These are phyloP conservation scores for Chloris gayana DNA, from an alignment of 176 grass and related monocot species.

Conservation along the genomic window DNA sequence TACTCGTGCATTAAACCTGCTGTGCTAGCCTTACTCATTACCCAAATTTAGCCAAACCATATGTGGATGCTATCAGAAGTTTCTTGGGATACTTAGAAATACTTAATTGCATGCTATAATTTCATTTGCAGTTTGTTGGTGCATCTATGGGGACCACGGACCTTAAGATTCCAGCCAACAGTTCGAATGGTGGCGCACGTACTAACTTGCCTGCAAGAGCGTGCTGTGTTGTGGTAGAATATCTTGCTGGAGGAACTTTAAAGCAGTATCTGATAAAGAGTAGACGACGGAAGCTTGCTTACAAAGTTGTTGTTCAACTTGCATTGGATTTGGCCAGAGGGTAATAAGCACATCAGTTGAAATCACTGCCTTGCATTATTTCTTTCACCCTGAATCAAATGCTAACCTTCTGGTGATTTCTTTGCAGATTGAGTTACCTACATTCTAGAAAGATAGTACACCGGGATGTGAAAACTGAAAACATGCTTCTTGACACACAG, in stretches of 20 bases:
- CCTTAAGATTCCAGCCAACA: conserved; percentile 72
- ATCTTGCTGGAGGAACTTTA: conserved; percentile 81
- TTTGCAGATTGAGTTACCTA: conserved; percentile 72
- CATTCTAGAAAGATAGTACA: conserved; percentile 78
- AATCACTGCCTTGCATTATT: conserved; percentile 12
- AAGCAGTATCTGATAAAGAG: conserved; percentile 89
- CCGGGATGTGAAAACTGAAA: conserved; percentile 80
- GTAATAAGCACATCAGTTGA: conserved; percentile 46
- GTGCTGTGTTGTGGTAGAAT: conserved; percentile 93
- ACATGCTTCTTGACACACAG: conserved; percentile 75
- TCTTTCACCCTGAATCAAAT: conserved; percentile 25
- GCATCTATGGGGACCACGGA: conserved; percentile 89
- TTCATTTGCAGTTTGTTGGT: conserved; percentile 77
- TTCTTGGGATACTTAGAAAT: conserved; percentile 18
- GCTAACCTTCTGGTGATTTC: conserved; percentile 2
- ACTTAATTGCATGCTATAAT: conserved; percentile 8
- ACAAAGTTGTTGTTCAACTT: conserved; percentile 81
- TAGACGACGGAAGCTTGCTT: conserved; percentile 73
- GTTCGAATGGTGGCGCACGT: conserved; percentile 42
- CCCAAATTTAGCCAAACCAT: conserved; percentile 3
- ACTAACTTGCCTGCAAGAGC: conserved; percentile 71
- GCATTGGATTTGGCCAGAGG: conserved; percentile 91
- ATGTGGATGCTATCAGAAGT: not conserved
- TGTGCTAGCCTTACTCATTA: conserved; percentile 19
- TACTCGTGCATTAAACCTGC: conserved; percentile 16